Percentiles rank a stretch among this genome's conserved stretches.
Evolutionary conservation across 441 rosid species (phyloP).

Genomic region (Gossypium davidsonii): DNA sequence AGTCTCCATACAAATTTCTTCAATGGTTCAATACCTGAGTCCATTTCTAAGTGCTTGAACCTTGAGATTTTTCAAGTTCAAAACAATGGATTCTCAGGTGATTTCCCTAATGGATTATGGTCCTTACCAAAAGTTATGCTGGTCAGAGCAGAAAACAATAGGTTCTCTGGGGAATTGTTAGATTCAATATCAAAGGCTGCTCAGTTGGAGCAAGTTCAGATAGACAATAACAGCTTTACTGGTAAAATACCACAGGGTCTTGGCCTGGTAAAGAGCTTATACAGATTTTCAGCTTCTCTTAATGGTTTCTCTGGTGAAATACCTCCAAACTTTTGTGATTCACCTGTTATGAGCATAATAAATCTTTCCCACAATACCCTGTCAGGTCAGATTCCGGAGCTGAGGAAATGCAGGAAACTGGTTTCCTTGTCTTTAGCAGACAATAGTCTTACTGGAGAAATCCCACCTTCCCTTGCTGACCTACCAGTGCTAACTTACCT

Average conservation of each 20-base stretch:
- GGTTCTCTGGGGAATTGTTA: slow-evolving; percentile 45
- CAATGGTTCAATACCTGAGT: slow-evolving; percentile 39
- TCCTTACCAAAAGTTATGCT: slow-evolving; percentile 52
- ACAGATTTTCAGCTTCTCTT: slow-evolving; percentile 57
- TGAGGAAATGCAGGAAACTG: slow-evolving; percentile 56
- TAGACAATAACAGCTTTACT: slow-evolving; percentile 52
- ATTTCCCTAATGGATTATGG: slow-evolving; percentile 50
- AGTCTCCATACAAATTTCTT: slow-evolving; percentile 56
- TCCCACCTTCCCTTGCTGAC: slow-evolving; percentile 52
- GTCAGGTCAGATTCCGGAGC: slow-evolving; percentile 53
- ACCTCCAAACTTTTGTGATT: slow-evolving; percentile 58
- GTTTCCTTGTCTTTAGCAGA: slow-evolving; percentile 60
- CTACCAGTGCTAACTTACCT: slow-evolving; percentile 63
- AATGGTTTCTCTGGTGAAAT: slow-evolving; percentile 45
- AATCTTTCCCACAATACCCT: slow-evolving; percentile 55
- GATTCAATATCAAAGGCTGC: slow-evolving; percentile 48
- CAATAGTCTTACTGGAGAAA: slow-evolving; percentile 42
- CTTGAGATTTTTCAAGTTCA: slow-evolving; percentile 66
- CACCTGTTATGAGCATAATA: slow-evolving; percentile 60
- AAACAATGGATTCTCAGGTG: slow-evolving; percentile 54
- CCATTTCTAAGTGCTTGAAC: slow-evolving; percentile 40
- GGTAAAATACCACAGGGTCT: slow-evolving; percentile 57
- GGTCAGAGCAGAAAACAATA: slow-evolving; percentile 52
- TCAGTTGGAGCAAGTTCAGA: slow-evolving; percentile 57
- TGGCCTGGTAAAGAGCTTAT: slow-evolving; percentile 56